These are phyloP conservation scores for Auricularia heimuer DNA, from an alignment of 768 basidiomycete genomes.

Conservation along the genomic window DNA sequence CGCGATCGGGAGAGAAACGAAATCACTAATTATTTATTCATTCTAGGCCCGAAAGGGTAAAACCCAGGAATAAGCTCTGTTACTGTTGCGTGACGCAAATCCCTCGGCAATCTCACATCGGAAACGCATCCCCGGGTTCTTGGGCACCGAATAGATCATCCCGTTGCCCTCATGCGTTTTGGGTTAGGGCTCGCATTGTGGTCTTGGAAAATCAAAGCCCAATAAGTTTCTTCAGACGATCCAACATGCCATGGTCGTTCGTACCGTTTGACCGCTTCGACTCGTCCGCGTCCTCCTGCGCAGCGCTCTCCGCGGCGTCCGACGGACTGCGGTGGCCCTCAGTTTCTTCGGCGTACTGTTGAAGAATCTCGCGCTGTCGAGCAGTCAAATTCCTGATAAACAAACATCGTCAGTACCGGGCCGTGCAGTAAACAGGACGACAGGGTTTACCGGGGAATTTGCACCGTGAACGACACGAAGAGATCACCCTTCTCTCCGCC, in stretches of 20 bases:
- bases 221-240: constrained; percentile 43
- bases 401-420: background rate
- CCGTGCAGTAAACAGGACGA: background rate
- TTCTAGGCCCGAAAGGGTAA: background rate
- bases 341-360: constrained; percentile 88
- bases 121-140: background rate
- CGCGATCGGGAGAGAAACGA: background rate
- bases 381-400: constrained; percentile 60
- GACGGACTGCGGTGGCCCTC: constrained; percentile 49
- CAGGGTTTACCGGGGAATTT: constrained; percentile 69
- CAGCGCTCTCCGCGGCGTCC: background rate
- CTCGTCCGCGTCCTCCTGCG: background rate
- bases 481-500: constrained; percentile 66
- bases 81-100: background rate
- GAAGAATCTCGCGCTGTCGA: constrained; percentile 77
- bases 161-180: background rate
- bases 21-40: background rate
- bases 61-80: background rate
- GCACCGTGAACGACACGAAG: constrained; percentile 78
- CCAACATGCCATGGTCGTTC: constrained; percentile 48
- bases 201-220: constrained; percentile 21
- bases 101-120: background rate
- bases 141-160: background rate
- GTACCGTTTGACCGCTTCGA: constrained; percentile 13
- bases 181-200: background rate